These are phyloP conservation scores for Alliaria petiolata DNA, from an alignment of 345 rosid species.

Conservation along the genomic window DNA sequence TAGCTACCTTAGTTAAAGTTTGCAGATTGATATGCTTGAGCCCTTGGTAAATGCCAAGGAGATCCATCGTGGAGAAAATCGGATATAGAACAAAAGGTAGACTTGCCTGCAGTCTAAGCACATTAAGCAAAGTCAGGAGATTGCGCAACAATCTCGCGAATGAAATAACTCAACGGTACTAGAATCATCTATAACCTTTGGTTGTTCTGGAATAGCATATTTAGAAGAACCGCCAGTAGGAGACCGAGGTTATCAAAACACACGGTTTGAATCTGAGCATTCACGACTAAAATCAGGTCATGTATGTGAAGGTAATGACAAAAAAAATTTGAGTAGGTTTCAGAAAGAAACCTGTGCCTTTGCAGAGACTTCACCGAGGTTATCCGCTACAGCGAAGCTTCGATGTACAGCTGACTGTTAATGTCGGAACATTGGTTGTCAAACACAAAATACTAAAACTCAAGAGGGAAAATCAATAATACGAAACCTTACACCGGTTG, in stretches of 20 bases:
- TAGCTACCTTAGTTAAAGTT: slow-evolving; percentile 75
- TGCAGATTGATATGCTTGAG: slow-evolving; percentile 81
- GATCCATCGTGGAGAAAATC: slow-evolving; percentile 71
- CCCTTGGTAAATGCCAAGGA: slow-evolving; percentile 78
- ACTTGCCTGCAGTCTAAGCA: slow-evolving; percentile 56
- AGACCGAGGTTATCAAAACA: slow-evolving; percentile 34
- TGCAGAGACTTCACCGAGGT: slow-evolving; percentile 93
- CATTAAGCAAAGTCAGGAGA: slow-evolving; percentile 1
- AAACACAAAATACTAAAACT: background rate
- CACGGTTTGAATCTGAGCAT: slow-evolving; percentile 16
- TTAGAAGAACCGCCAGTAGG: slow-evolving; percentile 21
- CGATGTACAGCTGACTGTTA: slow-evolving; percentile 74
- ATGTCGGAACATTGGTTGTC: background rate
- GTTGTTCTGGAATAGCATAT: slow-evolving; percentile 17
- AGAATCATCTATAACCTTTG: slow-evolving; percentile 24
- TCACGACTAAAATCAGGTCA: background rate
- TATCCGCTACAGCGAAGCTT: slow-evolving; percentile 92
- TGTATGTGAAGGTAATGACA: background rate
- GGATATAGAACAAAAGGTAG: slow-evolving; percentile 75
- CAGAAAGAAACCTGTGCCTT: slow-evolving; percentile 61
- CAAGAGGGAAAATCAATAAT: background rate
- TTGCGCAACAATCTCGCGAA: background rate
- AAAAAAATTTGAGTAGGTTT: background rate
- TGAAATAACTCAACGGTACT: background rate
- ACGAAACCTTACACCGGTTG: slow-evolving; percentile 70